Evolutionary conservation across 331 rosid genomes (phyloP), one percentile per base, ranked within the genome.

Genomic region (Malus hybrid): DNA sequence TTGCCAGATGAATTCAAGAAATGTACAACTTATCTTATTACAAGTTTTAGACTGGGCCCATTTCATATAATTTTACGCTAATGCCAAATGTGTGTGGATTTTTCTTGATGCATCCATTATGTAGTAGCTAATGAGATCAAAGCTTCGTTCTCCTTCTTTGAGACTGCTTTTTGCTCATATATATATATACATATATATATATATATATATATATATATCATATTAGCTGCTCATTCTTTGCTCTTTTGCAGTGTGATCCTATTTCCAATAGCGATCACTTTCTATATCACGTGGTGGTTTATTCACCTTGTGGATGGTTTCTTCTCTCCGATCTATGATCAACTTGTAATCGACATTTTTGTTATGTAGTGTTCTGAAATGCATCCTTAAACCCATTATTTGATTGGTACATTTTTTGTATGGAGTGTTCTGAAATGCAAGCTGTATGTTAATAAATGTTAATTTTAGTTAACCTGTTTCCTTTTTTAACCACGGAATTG

Each of bases 271-370:
- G 24, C 24, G 24, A 24, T 24, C 24, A 24, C 24, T 24, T 24
- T 24, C 24, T 24, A 24, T 24, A 24, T 24, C 24, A 24, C 24
- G 24, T 24, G 24, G 24, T 24, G 24, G 24, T 24, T 24, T 24
- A 24, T 24, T 24, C 24, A 24, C 24, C 24, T 24, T 24, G 24
- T 24, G 24, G 24, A 24, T 24, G 24, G 24, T 24, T 24, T 24
- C 24, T 24, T 24, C 24, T 95, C 99, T 78, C 99, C 97, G 20
- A 95, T 95, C 80, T 92, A 86, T 80, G 97, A 89, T 73, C 99
- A 92, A 56, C 99, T 94, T 64, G 99, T 97, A 84, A 88, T 94
- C 66, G 70, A 94, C 78, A 89, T 94, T 54, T 94, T 94, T 84
- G 99, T 97, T 94, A 81, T 79, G 96, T 77, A 65, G 65, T 28